Evolutionary conservation across 495 filamentous ascomycete genomes (phyloP).

Genomic region (Xylaria telfairii): DNA sequence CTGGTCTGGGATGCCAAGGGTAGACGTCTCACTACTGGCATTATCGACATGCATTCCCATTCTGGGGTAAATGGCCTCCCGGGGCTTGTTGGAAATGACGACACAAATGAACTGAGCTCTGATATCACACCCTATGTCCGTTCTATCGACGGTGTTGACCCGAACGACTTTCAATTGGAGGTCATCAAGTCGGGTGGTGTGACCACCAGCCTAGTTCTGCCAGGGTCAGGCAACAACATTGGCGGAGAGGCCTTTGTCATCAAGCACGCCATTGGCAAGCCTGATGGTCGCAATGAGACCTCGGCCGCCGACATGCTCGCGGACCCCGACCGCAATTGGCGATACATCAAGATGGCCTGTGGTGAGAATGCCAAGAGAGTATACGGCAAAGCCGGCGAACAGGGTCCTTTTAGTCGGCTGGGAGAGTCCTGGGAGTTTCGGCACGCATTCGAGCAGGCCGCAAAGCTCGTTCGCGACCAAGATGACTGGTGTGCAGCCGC

Average conservation of each 20-base stretch:
- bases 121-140: constrained; percentile 64
- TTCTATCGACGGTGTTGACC: constrained; percentile 60
- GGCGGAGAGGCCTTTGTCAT: constrained; percentile 70
- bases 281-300: constrained; percentile 59
- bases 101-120: constrained; percentile 58
- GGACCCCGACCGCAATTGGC: constrained; percentile 56
- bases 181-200: constrained; percentile 73
- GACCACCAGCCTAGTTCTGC: constrained; percentile 68
- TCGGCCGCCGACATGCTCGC: constrained; percentile 55
- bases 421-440: constrained; percentile 70
- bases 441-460: constrained; percentile 64
- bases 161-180: constrained; percentile 58
- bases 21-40: constrained; percentile 64
- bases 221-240: constrained; percentile 70
- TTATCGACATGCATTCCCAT: constrained; percentile 74
- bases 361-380: constrained; percentile 68
- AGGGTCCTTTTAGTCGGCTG: constrained; percentile 54
- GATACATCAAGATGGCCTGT: constrained; percentile 76
- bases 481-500: constrained; percentile 66
- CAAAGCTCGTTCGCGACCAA: constrained; percentile 57
- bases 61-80: constrained; percentile 54
- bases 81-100: constrained; percentile 47
- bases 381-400: constrained; percentile 51
- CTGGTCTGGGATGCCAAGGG: constrained; percentile 60
- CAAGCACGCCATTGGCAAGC: constrained; percentile 61